Evolutionary conservation across 2,329 filamentous ascomycete species (phyloP).

Genomic region (Pseudopithomyces chartarum): DNA sequence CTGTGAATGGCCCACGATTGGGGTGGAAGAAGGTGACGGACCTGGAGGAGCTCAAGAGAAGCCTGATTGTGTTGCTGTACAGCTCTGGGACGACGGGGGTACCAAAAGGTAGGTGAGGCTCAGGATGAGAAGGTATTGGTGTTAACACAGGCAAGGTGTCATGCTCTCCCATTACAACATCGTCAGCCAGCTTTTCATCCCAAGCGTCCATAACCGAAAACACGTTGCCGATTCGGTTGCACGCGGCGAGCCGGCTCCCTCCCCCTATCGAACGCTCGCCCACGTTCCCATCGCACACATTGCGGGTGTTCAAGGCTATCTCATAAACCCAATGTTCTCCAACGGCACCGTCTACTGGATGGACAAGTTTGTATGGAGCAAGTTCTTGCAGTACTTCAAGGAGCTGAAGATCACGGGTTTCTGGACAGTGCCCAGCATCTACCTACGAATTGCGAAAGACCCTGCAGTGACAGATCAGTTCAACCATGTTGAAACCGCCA

Average conservation of each 20-base stretch:
- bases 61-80: conserved; percentile 49
- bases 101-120: conserved; percentile 36
- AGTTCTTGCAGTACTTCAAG: conserved; percentile 58
- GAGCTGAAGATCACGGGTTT: conserved; percentile 57
- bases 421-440: conserved; percentile 65
- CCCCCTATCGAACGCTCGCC: conserved; percentile 44
- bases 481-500: conserved; percentile 51
- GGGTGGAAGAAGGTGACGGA: conserved; percentile 61
- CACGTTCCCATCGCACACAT: conserved; percentile 53
- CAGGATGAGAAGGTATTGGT: neutral
- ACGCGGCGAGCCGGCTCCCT: conserved; percentile 24
- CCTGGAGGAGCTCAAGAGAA: conserved; percentile 47
- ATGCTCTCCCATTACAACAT: conserved; percentile 47
- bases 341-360: conserved; percentile 61
- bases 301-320: conserved; percentile 49
- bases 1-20: conserved; percentile 11
- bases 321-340: conserved; percentile 44
- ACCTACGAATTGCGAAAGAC: conserved; percentile 60
- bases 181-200: conserved; percentile 37
- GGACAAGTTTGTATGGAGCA: conserved; percentile 59
- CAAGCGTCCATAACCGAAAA: conserved; percentile 17
- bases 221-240: conserved; percentile 14
- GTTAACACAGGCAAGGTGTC: conserved; percentile 27
- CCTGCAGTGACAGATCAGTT: conserved; percentile 61
- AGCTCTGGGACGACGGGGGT: conserved; percentile 51